phyloP scores from a whole-genome alignment of 495 filamentous ascomycete genomes.

The Pseudoneurospora amorphoporcata region DNA sequence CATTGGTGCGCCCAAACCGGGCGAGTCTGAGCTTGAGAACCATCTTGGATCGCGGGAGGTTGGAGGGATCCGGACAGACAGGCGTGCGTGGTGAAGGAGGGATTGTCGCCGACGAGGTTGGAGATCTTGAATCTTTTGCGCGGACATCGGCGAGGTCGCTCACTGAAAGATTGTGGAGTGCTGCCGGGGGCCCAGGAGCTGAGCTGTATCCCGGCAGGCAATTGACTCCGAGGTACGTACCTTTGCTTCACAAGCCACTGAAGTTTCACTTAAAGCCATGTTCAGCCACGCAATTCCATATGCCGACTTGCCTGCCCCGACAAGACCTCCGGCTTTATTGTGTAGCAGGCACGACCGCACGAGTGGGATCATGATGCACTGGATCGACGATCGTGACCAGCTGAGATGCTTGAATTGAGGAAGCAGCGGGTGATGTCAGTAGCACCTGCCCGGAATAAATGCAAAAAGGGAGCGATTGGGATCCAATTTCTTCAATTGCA shows the following conservation, averaged over 20 bases:
- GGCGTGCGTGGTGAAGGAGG: constrained; percentile 1
- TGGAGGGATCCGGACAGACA: background rate
- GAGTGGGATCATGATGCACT: background rate
- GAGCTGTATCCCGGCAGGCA: background rate
- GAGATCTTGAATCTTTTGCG: background rate
- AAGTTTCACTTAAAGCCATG: background rate
- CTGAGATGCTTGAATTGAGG: background rate
- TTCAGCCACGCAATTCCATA: background rate
- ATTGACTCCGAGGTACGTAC: background rate
- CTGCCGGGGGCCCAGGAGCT: background rate
- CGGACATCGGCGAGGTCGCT: background rate
- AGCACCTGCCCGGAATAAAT: background rate
- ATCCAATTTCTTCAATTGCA: background rate
- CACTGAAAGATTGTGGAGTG: background rate
- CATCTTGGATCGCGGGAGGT: constrained; percentile 42
- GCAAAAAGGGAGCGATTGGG: background rate
- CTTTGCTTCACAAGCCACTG: background rate
- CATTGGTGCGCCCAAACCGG: constrained; percentile 80
- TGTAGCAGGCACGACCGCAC: background rate
- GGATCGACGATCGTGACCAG: background rate
- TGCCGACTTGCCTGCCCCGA: too few species aligned
- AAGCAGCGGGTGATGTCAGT: background rate
- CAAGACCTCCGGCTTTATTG: too few species aligned
- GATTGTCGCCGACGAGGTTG: background rate
- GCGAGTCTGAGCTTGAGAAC: constrained; percentile 87